A percentile compares a stretch with the other conserved stretches of the same genome.
These are phyloP conservation scores for Penicillium malachiteum DNA, from an alignment of 495 filamentous ascomycete species.

Conservation along the genomic window DNA sequence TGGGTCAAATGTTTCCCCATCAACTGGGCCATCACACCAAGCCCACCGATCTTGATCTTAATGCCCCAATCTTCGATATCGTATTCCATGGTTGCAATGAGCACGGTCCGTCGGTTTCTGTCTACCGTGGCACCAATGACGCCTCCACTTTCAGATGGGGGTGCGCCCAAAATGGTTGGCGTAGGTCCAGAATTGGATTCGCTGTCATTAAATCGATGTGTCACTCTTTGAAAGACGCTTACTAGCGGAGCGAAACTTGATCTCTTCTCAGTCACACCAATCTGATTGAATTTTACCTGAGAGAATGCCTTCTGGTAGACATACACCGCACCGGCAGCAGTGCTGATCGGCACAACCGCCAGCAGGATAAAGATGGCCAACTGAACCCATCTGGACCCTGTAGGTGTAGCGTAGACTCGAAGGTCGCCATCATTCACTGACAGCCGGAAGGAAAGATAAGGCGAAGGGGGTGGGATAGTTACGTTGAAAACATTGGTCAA, in stretches of 20 bases:
- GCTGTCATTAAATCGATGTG: constrained; percentile 17
- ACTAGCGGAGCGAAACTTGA: constrained; percentile 33
- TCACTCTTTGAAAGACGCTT: constrained; percentile 26
- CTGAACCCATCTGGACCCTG: constrained; percentile 52
- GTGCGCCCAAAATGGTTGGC: constrained; percentile 41
- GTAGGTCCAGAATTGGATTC: constrained; percentile 44
- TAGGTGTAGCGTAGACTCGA: constrained; percentile 49
- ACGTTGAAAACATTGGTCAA: constrained; percentile 46
- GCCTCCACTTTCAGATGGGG: constrained; percentile 14
- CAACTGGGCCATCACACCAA: constrained; percentile 68
- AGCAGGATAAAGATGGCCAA: constrained; percentile 57
- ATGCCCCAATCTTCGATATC: constrained; percentile 71
- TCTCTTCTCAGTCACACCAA: constrained; percentile 55
- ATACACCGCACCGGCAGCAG: constrained; percentile 51
- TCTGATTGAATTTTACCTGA: constrained; percentile 69
- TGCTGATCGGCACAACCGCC: constrained; percentile 51
- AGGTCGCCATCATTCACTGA: constrained; percentile 54
- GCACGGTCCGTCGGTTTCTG: constrained; percentile 49
- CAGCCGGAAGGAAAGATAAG: constrained; percentile 50
- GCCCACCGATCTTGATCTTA: constrained; percentile 73
- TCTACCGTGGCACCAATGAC: not conserved
- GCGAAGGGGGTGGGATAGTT: constrained; percentile 52
- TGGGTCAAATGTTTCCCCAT: constrained; percentile 69
- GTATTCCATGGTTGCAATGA: constrained; percentile 74
- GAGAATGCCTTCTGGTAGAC: constrained; percentile 69